A percentile compares a stretch with the other conserved stretches of the same genome.
Conservation (phyloP, 345 rosid genomes). For the Hevea brasiliensis region DNA sequence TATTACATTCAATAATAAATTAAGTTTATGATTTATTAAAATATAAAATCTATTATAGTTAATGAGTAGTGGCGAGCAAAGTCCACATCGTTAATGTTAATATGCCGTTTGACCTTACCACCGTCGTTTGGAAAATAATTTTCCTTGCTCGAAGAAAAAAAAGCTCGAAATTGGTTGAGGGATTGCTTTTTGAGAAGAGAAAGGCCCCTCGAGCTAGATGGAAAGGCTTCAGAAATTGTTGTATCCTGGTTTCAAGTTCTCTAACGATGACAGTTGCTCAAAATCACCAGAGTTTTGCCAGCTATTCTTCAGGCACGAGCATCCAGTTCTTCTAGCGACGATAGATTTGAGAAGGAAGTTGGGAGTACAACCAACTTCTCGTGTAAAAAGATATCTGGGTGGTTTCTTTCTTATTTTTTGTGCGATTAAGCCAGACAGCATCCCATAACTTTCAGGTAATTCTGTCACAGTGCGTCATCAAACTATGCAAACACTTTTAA, state of each 20-base stretch:
- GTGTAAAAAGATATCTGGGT: background rate
- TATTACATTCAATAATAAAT: too few species aligned
- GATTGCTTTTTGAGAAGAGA: constrained; percentile 34
- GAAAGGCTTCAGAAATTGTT: constrained; percentile 46
- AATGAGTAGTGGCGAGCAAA: too few species aligned
- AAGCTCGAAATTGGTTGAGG: constrained; percentile 37
- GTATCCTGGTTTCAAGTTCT: constrained; percentile 31
- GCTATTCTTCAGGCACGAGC: constrained; percentile 44
- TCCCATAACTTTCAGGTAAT: constrained; percentile 43
- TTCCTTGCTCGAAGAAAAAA: constrained; percentile 42
- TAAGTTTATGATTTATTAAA: too few species aligned
- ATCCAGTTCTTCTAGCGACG: constrained; percentile 38
- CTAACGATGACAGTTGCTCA: constrained; percentile 39
- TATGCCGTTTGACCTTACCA: too few species aligned
- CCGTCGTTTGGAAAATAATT: too few species aligned
- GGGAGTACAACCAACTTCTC: constrained; percentile 16
- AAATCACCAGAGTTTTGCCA: constrained; percentile 52
- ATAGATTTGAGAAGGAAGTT: constrained; percentile 39
- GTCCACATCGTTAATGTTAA: too few species aligned
- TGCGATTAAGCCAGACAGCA: constrained; percentile 38
- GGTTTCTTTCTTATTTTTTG: constrained; percentile 44
- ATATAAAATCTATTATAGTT: too few species aligned
- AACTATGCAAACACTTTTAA: constrained; percentile 38
- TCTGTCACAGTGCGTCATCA: constrained; percentile 41
- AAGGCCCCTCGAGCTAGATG: constrained; percentile 48